These are phyloP conservation scores for Rhizopus delemar DNA, from an alignment of 371 early-diverging fungal species.

Conservation along the genomic window DNA sequence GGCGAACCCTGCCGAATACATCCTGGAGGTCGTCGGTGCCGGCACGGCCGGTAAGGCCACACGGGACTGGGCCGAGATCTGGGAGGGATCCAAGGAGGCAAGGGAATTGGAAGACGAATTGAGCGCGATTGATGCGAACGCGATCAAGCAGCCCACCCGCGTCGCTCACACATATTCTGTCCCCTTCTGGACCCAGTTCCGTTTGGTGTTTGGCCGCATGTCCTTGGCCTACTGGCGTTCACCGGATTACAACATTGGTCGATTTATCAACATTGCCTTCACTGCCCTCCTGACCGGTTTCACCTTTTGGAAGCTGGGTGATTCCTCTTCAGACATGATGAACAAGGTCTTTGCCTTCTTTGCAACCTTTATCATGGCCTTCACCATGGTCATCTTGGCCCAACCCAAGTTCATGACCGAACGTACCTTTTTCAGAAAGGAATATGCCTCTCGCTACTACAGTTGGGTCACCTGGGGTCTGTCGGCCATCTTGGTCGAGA, in stretches of 20 bases:
- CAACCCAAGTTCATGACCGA: slow-evolving; percentile 60
- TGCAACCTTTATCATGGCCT: slow-evolving; percentile 57
- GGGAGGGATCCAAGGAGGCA: slow-evolving; percentile 39
- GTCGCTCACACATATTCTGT: slow-evolving; percentile 27
- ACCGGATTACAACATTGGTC: slow-evolving; percentile 58
- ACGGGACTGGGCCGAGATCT: slow-evolving; percentile 55
- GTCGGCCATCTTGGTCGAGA: slow-evolving; percentile 48
- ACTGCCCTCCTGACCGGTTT: slow-evolving; percentile 52
- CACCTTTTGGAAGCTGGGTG: slow-evolving; percentile 56
- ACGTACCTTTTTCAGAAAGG: slow-evolving; percentile 62
- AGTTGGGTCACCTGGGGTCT: slow-evolving; percentile 60
- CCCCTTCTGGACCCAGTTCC: slow-evolving; percentile 33
- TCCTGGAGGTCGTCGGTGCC: slow-evolving; percentile 52
- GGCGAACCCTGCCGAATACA: slow-evolving; percentile 43
- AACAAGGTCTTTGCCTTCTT: slow-evolving; percentile 69
- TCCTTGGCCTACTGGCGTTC: slow-evolving; percentile 56
- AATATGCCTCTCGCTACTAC: slow-evolving; percentile 66
- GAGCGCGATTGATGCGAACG: slow-evolving; percentile 11
- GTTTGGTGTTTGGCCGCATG: slow-evolving; percentile 52
- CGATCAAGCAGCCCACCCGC: slow-evolving; percentile 15
- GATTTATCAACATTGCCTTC: slow-evolving; percentile 43
- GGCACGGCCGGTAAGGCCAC: slow-evolving; percentile 43
- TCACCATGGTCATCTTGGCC: slow-evolving; percentile 33
- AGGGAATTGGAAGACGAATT: slow-evolving; percentile 23
- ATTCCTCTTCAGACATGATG: slow-evolving; percentile 55